Base-by-base conservation (phyloP, 352 stramenopile genomes). In the Phytophthora rubi region DNA sequence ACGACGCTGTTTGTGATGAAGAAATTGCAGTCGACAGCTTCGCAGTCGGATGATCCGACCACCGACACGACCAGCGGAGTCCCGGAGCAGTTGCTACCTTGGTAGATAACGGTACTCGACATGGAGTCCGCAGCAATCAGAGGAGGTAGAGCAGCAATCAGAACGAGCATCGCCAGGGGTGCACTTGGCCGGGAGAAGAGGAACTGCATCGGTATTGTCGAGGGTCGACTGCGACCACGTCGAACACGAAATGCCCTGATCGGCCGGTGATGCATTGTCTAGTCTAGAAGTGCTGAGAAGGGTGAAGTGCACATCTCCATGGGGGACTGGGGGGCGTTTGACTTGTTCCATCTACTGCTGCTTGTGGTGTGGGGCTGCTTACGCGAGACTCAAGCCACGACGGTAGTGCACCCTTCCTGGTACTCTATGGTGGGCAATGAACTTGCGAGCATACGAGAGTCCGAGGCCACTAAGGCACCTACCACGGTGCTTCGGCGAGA, bases 51-150 rank as follows among this genome's bases (percentile, higher is more conserved):
- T 6, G 57, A 72, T 6, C 51, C 28, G 7, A 65, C n/a, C 16
- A 72, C 45, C 1, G 62, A 68, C 21, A 72, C 44, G 52, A 68
- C 51, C 30, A 75, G 13, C 1, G 68, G 68, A 55, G 56, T 71
- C 23, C 62, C 68, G 13, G 68, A 72, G 47, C 68, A 75, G 18
- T 63, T 44, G 6, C 18, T 49, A 33, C 54, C 57, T 12, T 30
- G n/a, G 53, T 75, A 72, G 15, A 68, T 57, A 32, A 65, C 30
- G 54, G 53, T 57, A 12, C 49, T 47, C 6, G 52, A 10, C 18
- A 75, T 62, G 18, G 45, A 61, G 28, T 65, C 52, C 6, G 52
- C 51, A 37, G 45, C 15, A 26, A 37, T 33, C 13, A 30, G 47
- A 32, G 23, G 21, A n/a, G 42, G 13, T 15, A 68, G 60, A 61